Base-by-base conservation (phyloP, 257 asterid species). In the Ehretia macrophylla region DNA sequence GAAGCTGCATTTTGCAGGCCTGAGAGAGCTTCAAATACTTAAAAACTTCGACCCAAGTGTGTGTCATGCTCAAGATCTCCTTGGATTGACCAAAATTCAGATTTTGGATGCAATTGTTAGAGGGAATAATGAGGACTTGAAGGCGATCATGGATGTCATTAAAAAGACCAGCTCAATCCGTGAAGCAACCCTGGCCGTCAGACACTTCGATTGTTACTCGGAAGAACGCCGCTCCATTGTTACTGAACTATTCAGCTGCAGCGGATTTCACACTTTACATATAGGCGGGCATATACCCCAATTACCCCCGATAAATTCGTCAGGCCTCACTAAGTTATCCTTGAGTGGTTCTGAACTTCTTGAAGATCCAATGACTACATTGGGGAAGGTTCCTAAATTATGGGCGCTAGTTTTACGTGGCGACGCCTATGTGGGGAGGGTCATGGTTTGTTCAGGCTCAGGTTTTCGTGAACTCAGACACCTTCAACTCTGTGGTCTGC, bases 11-110 rank as follows among this genome's bases (percentile, higher is more conserved):
- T 64, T 79, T n/a, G 32, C 19, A 5, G 63, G 46, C 13, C 17
- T 70, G 61, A 51, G 21, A 40, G 44, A 32, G 46, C 68, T 79
- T 6, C 71, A 72, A 35, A 38, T 65, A 42, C 68, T 75, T 0
- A 69, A 56, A 40, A 75, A 75, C 44, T 69, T 72, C 21, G 47
- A 60, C 51, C 32, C 70, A 5, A 32, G 17, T 10, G 12, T 45
- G 0, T 72, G 75, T 39, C n/a, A 60, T 1, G 49, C 54, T 0
- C 12, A 11, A 8, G 66, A 57, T 32, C 74, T 79, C 17, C 10
- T 5, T 1, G 5, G 17, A 14, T 20, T 79, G 11, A 23, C 10
- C 3, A 58, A 56, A 0, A 62, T 73, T 0, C 58, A 18, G 39
- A 16, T 17, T 57, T 16, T 74, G 27, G 20, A 45, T 6, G 32